Evolutionary conservation across 495 filamentous ascomycete genomes (phyloP), one percentile per base, ranked within the genome.

Genomic region (Mytilinidion resinicola): DNA sequence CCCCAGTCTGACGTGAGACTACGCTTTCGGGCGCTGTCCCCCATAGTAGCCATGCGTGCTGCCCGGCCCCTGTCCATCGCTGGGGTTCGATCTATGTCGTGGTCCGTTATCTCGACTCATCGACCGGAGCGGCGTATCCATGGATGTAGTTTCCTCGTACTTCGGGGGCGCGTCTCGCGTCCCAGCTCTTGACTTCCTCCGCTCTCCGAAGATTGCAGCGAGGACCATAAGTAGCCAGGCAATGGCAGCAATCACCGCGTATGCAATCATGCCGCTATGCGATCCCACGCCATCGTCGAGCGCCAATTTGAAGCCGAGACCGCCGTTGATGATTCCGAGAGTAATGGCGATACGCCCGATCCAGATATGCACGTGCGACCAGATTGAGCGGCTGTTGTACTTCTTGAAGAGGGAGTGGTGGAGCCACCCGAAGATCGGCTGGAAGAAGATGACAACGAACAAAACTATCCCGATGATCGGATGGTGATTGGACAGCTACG

Each of bases 281-380:
- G 59, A 59, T 3, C 42, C 56, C 12, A 51, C 10, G 9, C 44
- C 43, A 39, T 56, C 59, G 34, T 12, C 36, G 15, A 57, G 47
- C 37, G 69, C 67, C n/a, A 74, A 63, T 55, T 50, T 53, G 55
- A 74, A 60, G 0, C 72, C 72, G 1, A 74, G 66, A 5, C 72
- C 72, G 17, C 70, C 72, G 51, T 74, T 74, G 60, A 73, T 67
- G 56, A 73, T 73, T 21, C 70, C 72, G 51, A 74, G 68, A 0
- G 66, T 69, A 52, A 74, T 71, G 49, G 60, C 55, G 15, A 62
- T 20, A 9, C 72, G 62, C n/a, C 72, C 70, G 34, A 73, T 53
- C 68, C 69, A 73, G 53, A 74, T 55, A 51, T 74, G 72, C 10
- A 48, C 49, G 55, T 74, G 66, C 5, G 69, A 72, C 68, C 70